Conservation (phyloP, 2,329 filamentous ascomycete genomes). For the Pestalotiopsis sp. region DNA sequence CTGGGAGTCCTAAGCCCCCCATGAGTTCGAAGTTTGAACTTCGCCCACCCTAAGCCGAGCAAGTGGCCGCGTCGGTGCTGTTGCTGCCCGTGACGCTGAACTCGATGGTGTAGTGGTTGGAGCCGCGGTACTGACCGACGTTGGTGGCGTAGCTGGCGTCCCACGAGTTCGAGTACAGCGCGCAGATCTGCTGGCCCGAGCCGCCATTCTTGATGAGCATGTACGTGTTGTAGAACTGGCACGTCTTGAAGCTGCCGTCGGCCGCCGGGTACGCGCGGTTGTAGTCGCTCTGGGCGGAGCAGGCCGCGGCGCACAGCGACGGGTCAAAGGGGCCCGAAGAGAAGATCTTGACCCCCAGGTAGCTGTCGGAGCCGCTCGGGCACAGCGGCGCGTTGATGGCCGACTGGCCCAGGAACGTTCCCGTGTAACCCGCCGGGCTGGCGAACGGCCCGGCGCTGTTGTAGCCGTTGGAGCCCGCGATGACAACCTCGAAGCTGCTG, state of each 20-base stretch:
- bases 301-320: constrained; percentile 31
- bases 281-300: constrained; percentile 30
- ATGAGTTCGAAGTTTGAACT: no score
- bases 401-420: constrained; percentile 23
- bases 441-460: constrained; percentile 23
- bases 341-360: constrained; percentile 34
- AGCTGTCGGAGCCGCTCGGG: constrained; percentile 26
- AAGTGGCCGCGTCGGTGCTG: constrained; percentile 16
- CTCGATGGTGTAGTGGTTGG: constrained; percentile 28
- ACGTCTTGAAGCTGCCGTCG: constrained; percentile 26
- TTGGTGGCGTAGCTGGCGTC: constrained; percentile 22
- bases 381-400: constrained; percentile 29
- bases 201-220: constrained; percentile 32
- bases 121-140: constrained; percentile 27
- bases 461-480: constrained; percentile 45
- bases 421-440: constrained; percentile 18
- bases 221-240: constrained; percentile 27
- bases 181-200: constrained; percentile 27
- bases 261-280: constrained; percentile 25
- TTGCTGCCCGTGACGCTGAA: constrained; percentile 26
- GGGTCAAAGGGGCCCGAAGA: constrained; percentile 28
- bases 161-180: constrained; percentile 15
- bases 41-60: background rate
- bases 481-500: constrained; percentile 36
- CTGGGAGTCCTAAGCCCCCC: no score